Evolutionary conservation across 2,329 filamentous ascomycete genomes (phyloP).

Genomic region (Calonectria montana): DNA sequence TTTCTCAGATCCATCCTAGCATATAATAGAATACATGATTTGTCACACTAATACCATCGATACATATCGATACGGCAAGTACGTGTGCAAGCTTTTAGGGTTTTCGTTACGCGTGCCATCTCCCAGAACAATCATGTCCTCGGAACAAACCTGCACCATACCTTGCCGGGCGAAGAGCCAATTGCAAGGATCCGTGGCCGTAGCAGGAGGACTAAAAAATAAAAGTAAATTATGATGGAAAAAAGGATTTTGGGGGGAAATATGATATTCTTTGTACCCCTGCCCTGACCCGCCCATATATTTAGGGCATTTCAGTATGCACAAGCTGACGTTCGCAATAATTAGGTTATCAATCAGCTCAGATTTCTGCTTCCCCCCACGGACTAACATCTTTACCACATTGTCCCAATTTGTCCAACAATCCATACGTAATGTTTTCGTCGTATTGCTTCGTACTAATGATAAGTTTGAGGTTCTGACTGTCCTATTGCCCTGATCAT

Average conservation of each 20-base stretch:
- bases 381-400: background rate
- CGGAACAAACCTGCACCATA: too few species aligned
- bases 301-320: background rate
- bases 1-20: background rate
- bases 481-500: background rate
- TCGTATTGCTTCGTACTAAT: background rate
- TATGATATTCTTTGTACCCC: background rate
- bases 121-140: background rate
- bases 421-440: constrained; percentile 9
- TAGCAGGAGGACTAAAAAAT: background rate
- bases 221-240: background rate
- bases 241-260: too few species aligned
- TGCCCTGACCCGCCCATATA: background rate
- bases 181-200: background rate
- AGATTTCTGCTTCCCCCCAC: constrained; percentile 1
- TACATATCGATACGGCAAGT: background rate
- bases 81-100: background rate
- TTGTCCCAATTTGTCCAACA: background rate
- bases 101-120: background rate
- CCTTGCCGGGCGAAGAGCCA: background rate
- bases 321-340: constrained; percentile 19
- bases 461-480: background rate
- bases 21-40: background rate
- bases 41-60: background rate
- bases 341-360: constrained; percentile 44